Evolutionary conservation across 2,329 filamentous ascomycete genomes (phyloP).

Genomic region (Podosphaera xanthii): DNA sequence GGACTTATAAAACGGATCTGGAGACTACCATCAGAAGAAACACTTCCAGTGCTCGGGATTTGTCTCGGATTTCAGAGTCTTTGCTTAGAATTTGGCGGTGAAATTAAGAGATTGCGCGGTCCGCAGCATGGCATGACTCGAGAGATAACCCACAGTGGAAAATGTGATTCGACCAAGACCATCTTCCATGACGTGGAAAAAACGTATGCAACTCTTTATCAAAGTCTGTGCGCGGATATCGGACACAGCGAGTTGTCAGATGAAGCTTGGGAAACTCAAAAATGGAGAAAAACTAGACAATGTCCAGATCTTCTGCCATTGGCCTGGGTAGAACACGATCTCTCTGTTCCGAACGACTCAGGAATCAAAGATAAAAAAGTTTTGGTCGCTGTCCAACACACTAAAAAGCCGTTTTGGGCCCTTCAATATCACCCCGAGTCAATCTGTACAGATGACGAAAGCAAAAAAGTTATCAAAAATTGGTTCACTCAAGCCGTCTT

Average conservation of each 20-base stretch:
- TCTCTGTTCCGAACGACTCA: slow-evolving; percentile 8
- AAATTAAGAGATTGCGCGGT: slow-evolving; percentile 30
- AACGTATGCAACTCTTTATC: slow-evolving; percentile 19
- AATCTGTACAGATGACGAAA: slow-evolving; percentile 36
- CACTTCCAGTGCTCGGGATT: slow-evolving; percentile 59
- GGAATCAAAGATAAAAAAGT: slow-evolving; percentile 18
- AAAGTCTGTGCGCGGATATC: slow-evolving; percentile 19
- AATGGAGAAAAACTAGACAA: slow-evolving; percentile 8
- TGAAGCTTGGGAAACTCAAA: slow-evolving; percentile 8
- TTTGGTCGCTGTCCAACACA: slow-evolving; percentile 38
- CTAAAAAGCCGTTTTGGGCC: slow-evolving; percentile 37
- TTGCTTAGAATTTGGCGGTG: slow-evolving; percentile 32
- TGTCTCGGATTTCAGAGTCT: slow-evolving; percentile 51
- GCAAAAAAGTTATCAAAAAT: slow-evolving; percentile 29
- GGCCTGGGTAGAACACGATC: slow-evolving; percentile 15
- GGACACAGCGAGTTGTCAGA: slow-evolving; percentile 9
- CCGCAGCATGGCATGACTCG: slow-evolving; percentile 38
- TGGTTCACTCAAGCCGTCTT: slow-evolving; percentile 34
- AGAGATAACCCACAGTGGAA: slow-evolving; percentile 25
- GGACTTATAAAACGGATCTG: slow-evolving; percentile 64
- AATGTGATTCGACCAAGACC: slow-evolving; percentile 1
- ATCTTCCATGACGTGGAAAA: slow-evolving; percentile 14
- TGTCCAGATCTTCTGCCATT: slow-evolving; percentile 14
- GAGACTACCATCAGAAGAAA: slow-evolving; percentile 30
- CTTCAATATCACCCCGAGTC: slow-evolving; percentile 54